Base-by-base conservation (phyloP, 2,329 filamentous ascomycete genomes). In the Ophiostoma triangulosporum region DNA sequence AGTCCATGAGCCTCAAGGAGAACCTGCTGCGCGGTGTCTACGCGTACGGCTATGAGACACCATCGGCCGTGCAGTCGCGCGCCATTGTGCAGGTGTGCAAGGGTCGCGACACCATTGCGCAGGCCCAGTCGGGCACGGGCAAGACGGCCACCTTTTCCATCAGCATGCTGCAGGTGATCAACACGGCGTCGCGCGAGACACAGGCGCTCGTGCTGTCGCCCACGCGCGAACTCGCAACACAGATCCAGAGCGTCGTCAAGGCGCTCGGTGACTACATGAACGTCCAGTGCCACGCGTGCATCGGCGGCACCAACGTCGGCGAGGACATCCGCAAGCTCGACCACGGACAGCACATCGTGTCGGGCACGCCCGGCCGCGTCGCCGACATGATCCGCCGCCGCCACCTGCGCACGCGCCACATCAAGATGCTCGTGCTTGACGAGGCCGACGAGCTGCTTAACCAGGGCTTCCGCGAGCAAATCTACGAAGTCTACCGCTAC, bases 181-280 rank as follows among this genome's bases (percentile, higher is more conserved):
- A 95, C 66, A 95, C 90, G 7, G 88, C 86, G 38, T 84, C 95
- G 53, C 85, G 89, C 63, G 88, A 95, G 71, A 93, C 88, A 35
- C 90, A 96, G 74, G 93, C 93, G 5, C 82, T 98, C 45, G 90
- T 98, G 9, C 81, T 98, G 8, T 96, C 93, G 4, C 93, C 93
- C 2, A 97, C 91, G 20, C 88, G 93, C 66, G 93, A 98, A 77
- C 76, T 98, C 60, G 93, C 93, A 46, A 96, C 91, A 27, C 93
- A 98, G 72, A 98, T 98, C 60, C 93, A 98, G 72, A 95, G 88
- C 33, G 93, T 98, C 56, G 86, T 98, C 62, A 95, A 97, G 83
- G 93, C 93, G n/a, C 80, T 98, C n/a, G 93, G 93, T 60, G 93
- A 98, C 70, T 98, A 96, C 76, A 97, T 98, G 93, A 96, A 96